phyloP scores from a whole-genome alignment of 164 flowering plant species.

The Annona cherimola region DNA sequence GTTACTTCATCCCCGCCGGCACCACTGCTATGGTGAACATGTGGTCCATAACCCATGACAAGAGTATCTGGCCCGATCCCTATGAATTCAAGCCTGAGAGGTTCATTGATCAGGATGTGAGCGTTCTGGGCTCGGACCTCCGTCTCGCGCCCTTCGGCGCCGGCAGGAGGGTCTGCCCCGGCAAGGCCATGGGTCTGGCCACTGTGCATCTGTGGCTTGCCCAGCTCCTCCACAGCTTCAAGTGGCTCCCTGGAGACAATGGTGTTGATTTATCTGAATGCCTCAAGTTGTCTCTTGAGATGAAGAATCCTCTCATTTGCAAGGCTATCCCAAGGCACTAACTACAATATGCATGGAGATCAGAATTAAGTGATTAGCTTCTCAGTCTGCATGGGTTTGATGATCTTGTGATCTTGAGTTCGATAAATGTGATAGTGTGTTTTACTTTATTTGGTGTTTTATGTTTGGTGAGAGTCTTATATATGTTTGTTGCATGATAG shows the following conservation, averaged over 20 bases:
- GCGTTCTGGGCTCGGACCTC: conserved; percentile 29
- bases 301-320: conserved; percentile 31
- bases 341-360: not conserved
- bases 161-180: conserved; percentile 38
- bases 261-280: conserved; percentile 33
- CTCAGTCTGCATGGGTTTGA: not conserved
- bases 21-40: conserved; percentile 49
- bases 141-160: conserved; percentile 46
- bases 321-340: conserved; percentile 20
- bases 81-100: conserved; percentile 23
- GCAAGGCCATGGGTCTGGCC: conserved; percentile 33
- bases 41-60: conserved; percentile 45
- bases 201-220: conserved; percentile 36
- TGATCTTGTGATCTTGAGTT: not conserved
- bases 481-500: no score
- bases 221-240: conserved; percentile 29
- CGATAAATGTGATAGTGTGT: not conserved
- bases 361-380: not conserved
- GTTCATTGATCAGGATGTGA: conserved; percentile 22
- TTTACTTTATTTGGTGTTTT: not conserved
- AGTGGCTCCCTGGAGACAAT: conserved; percentile 22
- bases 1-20: conserved; percentile 31
- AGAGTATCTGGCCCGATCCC: conserved; percentile 23
- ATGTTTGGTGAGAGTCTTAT: not conserved
- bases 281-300: conserved; percentile 33